Evolutionary conservation across 257 asterid species (phyloP).

Genomic region (Agastache rugosa): DNA sequence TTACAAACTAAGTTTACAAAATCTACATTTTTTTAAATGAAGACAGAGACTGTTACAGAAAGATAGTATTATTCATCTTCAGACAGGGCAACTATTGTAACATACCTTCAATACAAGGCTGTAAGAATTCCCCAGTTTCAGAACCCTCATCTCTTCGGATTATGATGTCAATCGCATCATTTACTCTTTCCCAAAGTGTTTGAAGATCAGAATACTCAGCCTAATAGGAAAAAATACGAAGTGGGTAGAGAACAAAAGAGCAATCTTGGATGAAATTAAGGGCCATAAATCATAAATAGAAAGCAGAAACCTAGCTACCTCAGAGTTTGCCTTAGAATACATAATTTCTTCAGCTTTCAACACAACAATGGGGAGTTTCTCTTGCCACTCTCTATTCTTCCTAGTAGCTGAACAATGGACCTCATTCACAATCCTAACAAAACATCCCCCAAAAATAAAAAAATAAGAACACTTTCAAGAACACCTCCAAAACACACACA

Average conservation of each 20-base stretch:
- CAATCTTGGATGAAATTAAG: constrained; percentile 30
- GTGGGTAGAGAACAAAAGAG: constrained; percentile 19
- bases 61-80: background rate
- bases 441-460: constrained; percentile 3
- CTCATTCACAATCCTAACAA: constrained; percentile 74
- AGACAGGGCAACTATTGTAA: background rate
- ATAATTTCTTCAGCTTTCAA: constrained; percentile 90
- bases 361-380: constrained; percentile 91
- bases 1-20: background rate
- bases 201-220: constrained; percentile 83
- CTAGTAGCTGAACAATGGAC: constrained; percentile 68
- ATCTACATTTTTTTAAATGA: background rate
- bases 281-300: background rate
- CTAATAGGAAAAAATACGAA: constrained; percentile 38
- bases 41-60: background rate
- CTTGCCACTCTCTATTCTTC: constrained; percentile 95
- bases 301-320: constrained; percentile 51
- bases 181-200: constrained; percentile 82
- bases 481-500: background rate
- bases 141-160: constrained; percentile 75
- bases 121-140: constrained; percentile 70
- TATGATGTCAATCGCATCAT: constrained; percentile 81
- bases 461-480: constrained; percentile 6
- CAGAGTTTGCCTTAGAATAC: constrained; percentile 94
- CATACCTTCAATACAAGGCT: constrained; percentile 95